These are phyloP conservation scores for Turritis glabra DNA, from an alignment of 345 rosid genomes.

Conservation along the genomic window DNA sequence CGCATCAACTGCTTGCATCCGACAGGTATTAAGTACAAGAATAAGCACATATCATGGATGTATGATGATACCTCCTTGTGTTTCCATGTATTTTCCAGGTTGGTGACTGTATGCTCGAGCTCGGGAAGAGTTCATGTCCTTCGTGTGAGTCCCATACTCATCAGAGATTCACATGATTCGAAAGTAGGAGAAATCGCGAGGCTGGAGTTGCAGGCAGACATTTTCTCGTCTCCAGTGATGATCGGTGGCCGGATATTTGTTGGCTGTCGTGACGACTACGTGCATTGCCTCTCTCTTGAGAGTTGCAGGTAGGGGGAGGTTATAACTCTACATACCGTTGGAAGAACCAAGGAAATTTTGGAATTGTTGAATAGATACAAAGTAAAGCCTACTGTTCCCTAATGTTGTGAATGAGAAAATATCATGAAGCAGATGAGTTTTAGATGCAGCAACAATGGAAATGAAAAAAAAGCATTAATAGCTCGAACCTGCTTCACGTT, in stretches of 20 bases:
- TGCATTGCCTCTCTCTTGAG: constrained; percentile 61
- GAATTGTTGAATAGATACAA: neutral
- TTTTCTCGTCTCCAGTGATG: constrained; percentile 95
- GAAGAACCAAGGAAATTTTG: neutral
- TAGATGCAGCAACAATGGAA: neutral
- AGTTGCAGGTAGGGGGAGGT: constrained; percentile 1
- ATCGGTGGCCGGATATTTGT: constrained; percentile 83
- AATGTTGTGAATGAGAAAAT: neutral
- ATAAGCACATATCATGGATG: constrained; percentile 2
- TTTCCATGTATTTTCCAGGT: constrained; percentile 47
- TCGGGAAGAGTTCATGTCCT: constrained; percentile 65
- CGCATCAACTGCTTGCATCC: constrained; percentile 39
- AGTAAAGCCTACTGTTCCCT: neutral
- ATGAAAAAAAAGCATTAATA: neutral
- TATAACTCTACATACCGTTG: neutral
- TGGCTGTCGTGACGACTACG: constrained; percentile 85
- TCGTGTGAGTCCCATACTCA: constrained; percentile 38
- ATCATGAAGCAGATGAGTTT: neutral
- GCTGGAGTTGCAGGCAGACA: constrained; percentile 59
- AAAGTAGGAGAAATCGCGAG: constrained; percentile 59
- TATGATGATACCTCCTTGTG: neutral
- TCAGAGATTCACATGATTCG: constrained; percentile 30
- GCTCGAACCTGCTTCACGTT: constrained; percentile 80
- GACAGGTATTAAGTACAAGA: constrained; percentile 55
- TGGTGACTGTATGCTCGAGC: constrained; percentile 73